These are phyloP conservation scores for Pyrenophora teres DNA, from an alignment of 2,329 filamentous ascomycete genomes.

Conservation along the genomic window DNA sequence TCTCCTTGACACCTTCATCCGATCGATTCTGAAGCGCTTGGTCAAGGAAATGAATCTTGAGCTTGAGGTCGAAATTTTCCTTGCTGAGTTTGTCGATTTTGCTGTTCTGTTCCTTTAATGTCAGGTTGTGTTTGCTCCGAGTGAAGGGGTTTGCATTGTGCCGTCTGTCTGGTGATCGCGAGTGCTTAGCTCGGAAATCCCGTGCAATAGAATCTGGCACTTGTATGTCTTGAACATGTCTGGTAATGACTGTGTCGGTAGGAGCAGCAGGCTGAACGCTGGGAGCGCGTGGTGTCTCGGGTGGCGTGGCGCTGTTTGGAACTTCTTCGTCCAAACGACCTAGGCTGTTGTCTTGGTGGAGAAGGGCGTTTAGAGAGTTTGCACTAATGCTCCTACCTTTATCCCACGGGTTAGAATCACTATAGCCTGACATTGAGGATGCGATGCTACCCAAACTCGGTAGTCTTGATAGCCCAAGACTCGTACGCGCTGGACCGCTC, in stretches of 20 bases:
- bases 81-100: constrained; percentile 96
- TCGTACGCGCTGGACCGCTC: constrained; percentile 49
- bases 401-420: constrained; percentile 52
- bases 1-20: constrained; percentile 95
- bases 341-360: constrained; percentile 53
- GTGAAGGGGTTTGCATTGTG: constrained; percentile 45
- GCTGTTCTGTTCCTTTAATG: constrained; percentile 94
- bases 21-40: constrained; percentile 91
- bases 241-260: constrained; percentile 85
- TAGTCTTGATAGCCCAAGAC: constrained; percentile 69
- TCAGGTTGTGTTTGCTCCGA: constrained; percentile 61
- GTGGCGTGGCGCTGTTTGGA: constrained; percentile 53
- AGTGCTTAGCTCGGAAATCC: constrained; percentile 79
- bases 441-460: constrained; percentile 90
- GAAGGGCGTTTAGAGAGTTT: constrained; percentile 38
- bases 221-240: constrained; percentile 86
- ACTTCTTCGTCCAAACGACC: constrained; percentile 65
- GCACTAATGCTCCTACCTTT: constrained; percentile 49
- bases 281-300: constrained; percentile 72
- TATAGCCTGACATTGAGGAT: constrained; percentile 67
- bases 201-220: constrained; percentile 86
- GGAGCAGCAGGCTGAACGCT: constrained; percentile 61
- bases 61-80: constrained; percentile 76
- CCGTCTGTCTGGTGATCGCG: constrained; percentile 65
- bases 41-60: constrained; percentile 69